Base-by-base conservation (phyloP, 495 filamentous ascomycete genomes). In the Xylaria venustula region DNA sequence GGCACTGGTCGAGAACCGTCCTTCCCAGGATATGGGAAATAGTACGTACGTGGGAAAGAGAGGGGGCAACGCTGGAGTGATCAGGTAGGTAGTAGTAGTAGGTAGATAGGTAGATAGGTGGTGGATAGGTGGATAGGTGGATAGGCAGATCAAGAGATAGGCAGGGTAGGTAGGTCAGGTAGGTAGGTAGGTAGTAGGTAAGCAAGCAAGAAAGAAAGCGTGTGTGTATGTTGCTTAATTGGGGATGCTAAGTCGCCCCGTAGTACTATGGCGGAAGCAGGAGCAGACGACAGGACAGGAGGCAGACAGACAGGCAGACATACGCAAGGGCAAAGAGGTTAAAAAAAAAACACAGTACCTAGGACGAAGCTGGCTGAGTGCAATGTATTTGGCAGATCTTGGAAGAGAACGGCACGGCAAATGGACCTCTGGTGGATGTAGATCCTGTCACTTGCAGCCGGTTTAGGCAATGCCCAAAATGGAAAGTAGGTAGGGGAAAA, bases 391-490 rank as follows among this genome's bases (percentile, higher is more conserved):
- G 17, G 48, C 26, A 71, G 67, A 69, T 67, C 64, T 64, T 67
- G 66, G 68, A 19, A 60, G 32, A 47, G 28, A 67, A 71, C 64
- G 64, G 64, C 54, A 67, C 64, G 69, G 61, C 61, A 71, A 60
- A 64, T 64, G 59, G 69, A 67, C 58, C 64, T 64, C 66, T 56
- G 54, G 47, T 61, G 59, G 64, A 57, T 61, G 64, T 56, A 65
- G 62, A 65, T 69, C 63, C 64, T 67, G 58, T 63, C 42, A 67
- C 69, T 65, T 54, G 66, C 62, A 54, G 61, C 69, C 69, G 62
- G 65, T 71, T 71, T 71, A 71, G 69, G 69, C 64, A 71, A 71
- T 69, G 69, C 67, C 69, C 69, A 65, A 69, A 69, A 65, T 60
- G 64, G 67, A 71, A 67, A 69, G 68, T 67, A 66, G 62, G 64